phyloP scores from a whole-genome alignment of 148 eudicot genomes.

The Simmondsia chinensis region DNA sequence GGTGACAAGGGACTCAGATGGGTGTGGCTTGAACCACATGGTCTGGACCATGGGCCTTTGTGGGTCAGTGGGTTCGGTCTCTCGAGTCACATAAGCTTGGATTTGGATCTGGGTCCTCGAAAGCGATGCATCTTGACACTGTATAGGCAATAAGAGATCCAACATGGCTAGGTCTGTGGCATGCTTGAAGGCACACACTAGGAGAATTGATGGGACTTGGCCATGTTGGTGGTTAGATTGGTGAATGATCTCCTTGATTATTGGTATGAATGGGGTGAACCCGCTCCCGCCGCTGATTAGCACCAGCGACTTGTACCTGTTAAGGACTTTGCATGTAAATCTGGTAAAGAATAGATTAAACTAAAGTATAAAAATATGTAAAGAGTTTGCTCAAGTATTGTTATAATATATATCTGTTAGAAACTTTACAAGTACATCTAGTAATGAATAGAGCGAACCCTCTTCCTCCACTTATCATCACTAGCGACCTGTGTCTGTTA shows the following conservation, averaged over 20 bases:
- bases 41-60: slow-evolving; percentile 21
- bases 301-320: slow-evolving; percentile 36
- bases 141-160: slow-evolving; percentile 34
- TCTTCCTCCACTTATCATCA: too few relatives aligned
- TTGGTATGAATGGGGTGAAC: slow-evolving; percentile 37
- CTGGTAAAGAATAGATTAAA: too few relatives aligned
- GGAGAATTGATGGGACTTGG: slow-evolving; percentile 15
- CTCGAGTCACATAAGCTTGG: slow-evolving; percentile 37
- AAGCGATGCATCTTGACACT: slow-evolving; percentile 11
- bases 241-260: slow-evolving; percentile 37
- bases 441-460: too few relatives aligned
- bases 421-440: too few relatives aligned
- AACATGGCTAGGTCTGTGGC: slow-evolving; percentile 31
- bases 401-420: too few relatives aligned
- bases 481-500: too few relatives aligned
- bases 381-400: background rate
- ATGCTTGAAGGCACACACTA: slow-evolving; percentile 33
- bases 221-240: slow-evolving; percentile 13
- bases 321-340: too few relatives aligned
- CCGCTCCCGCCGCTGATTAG: slow-evolving; percentile 50
- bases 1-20: slow-evolving; percentile 27
- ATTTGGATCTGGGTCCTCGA: slow-evolving; percentile 23
- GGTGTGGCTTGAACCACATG: slow-evolving; percentile 32
- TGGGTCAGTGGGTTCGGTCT: slow-evolving; percentile 15
- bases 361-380: too few relatives aligned